A percentile compares a stretch with the other conserved stretches of the same genome.
Conservation (phyloP, 768 basidiomycete genomes). For the Hydnomerulius pinastri region DNA sequence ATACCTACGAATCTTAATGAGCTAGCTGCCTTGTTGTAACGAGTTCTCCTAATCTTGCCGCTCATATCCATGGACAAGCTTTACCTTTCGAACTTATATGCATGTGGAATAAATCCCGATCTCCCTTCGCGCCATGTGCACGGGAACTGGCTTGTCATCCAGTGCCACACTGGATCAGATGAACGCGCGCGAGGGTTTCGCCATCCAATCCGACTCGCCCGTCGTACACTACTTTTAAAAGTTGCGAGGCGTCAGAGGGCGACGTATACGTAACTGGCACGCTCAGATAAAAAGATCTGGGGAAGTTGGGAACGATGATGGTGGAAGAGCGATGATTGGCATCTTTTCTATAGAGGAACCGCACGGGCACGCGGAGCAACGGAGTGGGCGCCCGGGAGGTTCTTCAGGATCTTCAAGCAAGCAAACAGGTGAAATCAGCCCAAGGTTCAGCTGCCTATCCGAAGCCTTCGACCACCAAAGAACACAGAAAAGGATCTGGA, state of each 20-base stretch:
- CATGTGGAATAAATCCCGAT: neutral
- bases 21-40: neutral
- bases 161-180: neutral
- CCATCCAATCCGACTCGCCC: constrained; percentile 5
- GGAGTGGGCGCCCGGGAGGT: constrained; percentile 1
- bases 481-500: constrained; percentile 10
- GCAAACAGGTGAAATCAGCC: too few relatives aligned
- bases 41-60: neutral
- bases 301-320: neutral
- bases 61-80: neutral
- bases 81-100: neutral
- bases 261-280: neutral
- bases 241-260: neutral
- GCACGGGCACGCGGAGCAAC: neutral
- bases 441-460: constrained; percentile 3
- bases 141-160: too few relatives aligned
- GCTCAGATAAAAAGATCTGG: neutral
- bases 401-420: neutral
- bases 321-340: neutral
- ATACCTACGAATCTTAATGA: neutral
- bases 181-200: neutral
- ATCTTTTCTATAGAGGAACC: neutral
- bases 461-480: constrained; percentile 4
- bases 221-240: neutral
- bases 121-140: neutral